Evolutionary conservation across 805 yeast genomes (phyloP).

Genomic region (Ogataea ramenticola): DNA sequence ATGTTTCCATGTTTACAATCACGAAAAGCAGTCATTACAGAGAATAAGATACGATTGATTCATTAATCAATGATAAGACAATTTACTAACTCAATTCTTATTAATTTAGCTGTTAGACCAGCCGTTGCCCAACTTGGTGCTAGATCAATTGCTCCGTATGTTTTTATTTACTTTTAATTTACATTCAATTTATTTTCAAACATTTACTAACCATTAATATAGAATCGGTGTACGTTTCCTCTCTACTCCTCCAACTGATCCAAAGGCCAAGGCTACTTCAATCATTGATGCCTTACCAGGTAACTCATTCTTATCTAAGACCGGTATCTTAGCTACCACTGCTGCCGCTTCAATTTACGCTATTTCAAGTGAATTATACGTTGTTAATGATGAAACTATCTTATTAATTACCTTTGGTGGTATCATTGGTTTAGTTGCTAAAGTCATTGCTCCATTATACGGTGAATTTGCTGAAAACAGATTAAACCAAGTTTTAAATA

Average conservation of each 20-base stretch:
- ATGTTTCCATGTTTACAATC: no score
- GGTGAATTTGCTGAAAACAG: conserved; percentile 90
- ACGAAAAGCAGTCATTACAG: no score
- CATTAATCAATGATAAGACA: no score
- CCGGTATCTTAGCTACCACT: conserved; percentile 91
- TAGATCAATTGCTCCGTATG: conserved; percentile 21
- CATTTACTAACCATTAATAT: neutral
- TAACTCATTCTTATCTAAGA: conserved; percentile 77
- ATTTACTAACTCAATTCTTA: no score
- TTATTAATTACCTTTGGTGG: conserved; percentile 75
- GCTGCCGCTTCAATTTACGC: conserved; percentile 94
- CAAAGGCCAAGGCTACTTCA: conserved; percentile 85
- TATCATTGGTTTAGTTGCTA: conserved; percentile 68
- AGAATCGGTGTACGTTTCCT: conserved; percentile 58
- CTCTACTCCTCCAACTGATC: conserved; percentile 71
- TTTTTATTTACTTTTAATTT: neutral
- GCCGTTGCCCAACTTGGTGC: conserved; percentile 14
- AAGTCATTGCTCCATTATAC: conserved; percentile 89
- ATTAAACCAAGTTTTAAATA: conserved; percentile 39
- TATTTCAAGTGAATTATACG: conserved; percentile 86
- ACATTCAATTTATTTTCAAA: neutral
- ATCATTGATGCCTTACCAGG: conserved; percentile 93
- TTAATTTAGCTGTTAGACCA: conserved; percentile 26
- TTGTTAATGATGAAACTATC: conserved; percentile 90
- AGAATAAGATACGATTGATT: no score